Base-by-base conservation (phyloP, 495 filamentous ascomycete genomes). In the Xylaria scruposa region DNA sequence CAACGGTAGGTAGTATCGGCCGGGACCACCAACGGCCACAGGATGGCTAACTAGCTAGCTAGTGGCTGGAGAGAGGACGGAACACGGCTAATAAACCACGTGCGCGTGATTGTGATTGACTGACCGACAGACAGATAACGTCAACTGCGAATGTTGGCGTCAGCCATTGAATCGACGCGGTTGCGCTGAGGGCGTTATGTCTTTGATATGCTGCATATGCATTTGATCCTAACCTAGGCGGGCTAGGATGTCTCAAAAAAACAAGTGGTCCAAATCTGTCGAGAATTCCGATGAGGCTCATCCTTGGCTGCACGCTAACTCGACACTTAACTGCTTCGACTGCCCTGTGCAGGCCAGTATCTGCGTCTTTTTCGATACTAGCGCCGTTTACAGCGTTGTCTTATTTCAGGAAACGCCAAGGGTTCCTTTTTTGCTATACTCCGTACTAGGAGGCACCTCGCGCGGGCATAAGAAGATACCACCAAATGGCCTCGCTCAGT, bases 1-100 rank as follows among this genome's bases (percentile, higher is more conserved):
- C 68, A 63, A 63, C 59, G 68, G 68, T 70, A 62, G 47, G 68
- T 70, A 62, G 47, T 54, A 62, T 70, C 59, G 46, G 58, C 68
- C 58, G 58, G 63, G 63, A 63, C 58, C 58, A 70, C n/a, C 58
- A 31, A 63, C 31, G 46, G 19, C 33, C 68, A 13, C 59, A 59
- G 68, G 12, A 40, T 63, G n/a, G 68, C 46, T 63, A 58, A 13
- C 46, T 70, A 58, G 68, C 46, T 63, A 58, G 7, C 46, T 70
- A 58, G 13, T 70, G 68, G 59, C 46, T 63, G 59, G 33, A n/a
- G 44, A 54, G 56, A 59, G 49, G 29, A 29, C 58, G 68, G 65
- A 67, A 56, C 68, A 70, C 68, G 68, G 68, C 42, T 29, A 33
- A 53, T 31, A 63, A 61, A 54, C 58, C 58, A 70, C 59, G 67